These are phyloP conservation scores for Jaltomata sinuosa DNA, from an alignment of 257 asterid genomes.

Conservation along the genomic window DNA sequence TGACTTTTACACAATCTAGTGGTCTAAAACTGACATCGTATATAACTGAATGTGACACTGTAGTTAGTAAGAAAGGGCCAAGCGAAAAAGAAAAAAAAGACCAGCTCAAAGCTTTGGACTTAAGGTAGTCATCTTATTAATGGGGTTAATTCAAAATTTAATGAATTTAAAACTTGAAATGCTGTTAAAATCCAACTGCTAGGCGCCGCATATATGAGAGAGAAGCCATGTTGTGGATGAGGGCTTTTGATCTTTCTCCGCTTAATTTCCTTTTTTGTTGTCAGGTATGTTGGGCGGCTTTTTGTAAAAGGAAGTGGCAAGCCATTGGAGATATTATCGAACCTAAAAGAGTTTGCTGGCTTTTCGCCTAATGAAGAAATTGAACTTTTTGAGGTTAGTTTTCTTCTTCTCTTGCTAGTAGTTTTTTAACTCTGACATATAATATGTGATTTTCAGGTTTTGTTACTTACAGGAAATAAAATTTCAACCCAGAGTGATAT, in stretches of 20 bases:
- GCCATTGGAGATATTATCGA: slow-evolving; percentile 45
- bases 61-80: too few relatives aligned
- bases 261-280: background rate
- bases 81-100: too few relatives aligned
- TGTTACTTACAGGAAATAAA: background rate
- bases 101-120: background rate
- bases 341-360: slow-evolving; percentile 61
- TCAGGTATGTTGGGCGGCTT: slow-evolving; percentile 56
- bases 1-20: too few relatives aligned
- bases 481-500: slow-evolving; percentile 51
- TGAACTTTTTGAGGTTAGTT: too few relatives aligned
- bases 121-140: background rate
- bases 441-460: background rate
- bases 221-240: background rate
- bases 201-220: background rate
- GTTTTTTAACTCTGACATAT: background rate
- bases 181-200: too few relatives aligned
- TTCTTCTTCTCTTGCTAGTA: background rate
- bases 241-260: background rate
- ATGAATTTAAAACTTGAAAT: too few relatives aligned
- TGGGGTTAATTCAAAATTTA: background rate
- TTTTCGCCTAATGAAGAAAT: slow-evolving; percentile 30
- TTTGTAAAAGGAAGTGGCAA: slow-evolving; percentile 52
- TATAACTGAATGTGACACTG: background rate
- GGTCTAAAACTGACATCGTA: too few relatives aligned